phyloP scores from a whole-genome alignment of 1,284 basidiomycete genomes.

The Cystobasidium slooffiae region DNA sequence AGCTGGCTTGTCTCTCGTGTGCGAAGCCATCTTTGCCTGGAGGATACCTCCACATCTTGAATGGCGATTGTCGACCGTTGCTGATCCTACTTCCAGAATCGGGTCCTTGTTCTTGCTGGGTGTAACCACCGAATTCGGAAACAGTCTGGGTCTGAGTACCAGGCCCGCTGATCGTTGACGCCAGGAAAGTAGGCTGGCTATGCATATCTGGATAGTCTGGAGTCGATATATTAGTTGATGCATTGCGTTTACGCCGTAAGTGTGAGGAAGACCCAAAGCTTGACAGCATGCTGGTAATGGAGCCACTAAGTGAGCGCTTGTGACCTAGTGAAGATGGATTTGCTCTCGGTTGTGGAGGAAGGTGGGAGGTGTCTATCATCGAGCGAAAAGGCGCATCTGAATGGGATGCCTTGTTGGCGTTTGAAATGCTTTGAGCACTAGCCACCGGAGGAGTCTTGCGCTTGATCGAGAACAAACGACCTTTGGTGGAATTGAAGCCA shows the following conservation, averaged over 20 bases:
- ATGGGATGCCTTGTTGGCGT: not conserved
- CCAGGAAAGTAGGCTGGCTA: too few relatives aligned
- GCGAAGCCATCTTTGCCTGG: not conserved
- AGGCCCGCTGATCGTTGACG: too few relatives aligned
- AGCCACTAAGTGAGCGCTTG: conserved; percentile 18
- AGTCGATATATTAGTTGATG: not conserved
- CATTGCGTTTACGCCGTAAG: not conserved
- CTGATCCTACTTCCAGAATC: too few relatives aligned
- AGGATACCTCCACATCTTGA: conserved; percentile 16
- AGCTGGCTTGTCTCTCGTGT: not conserved
- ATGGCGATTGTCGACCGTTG: conserved; percentile 6
- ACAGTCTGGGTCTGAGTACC: too few relatives aligned
- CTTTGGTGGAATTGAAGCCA: not conserved
- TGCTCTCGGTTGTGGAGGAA: not conserved
- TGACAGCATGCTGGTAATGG: conserved; percentile 3
- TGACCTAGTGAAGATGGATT: not conserved
- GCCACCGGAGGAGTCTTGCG: not conserved
- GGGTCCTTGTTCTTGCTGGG: too few relatives aligned
- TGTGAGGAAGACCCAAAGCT: not conserved
- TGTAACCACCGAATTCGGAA: too few relatives aligned
- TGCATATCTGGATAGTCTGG: not conserved
- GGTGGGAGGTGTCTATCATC: not conserved
- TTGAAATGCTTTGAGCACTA: not conserved
- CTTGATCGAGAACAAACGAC: conserved; percentile 4
- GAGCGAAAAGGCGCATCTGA: conserved; percentile 1